phyloP scores from a whole-genome alignment of 139 green algal genomes.

The Micractinium sp. region DNA sequence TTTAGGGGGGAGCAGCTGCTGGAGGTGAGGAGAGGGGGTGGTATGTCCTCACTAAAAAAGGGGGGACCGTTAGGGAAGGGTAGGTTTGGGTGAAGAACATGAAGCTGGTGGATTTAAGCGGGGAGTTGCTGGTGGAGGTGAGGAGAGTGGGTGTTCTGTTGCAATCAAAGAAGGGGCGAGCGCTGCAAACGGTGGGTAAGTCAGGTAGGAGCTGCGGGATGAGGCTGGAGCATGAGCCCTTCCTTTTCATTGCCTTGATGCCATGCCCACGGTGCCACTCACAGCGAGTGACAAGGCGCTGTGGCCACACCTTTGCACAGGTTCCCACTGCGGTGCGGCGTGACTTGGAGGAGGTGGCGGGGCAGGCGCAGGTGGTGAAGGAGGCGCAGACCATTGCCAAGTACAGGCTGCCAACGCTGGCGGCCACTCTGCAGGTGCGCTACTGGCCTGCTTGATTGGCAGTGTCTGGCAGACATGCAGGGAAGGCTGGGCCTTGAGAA shows the following conservation, averaged over 20 bases:
- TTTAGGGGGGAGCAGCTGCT: slow-evolving; percentile 17
- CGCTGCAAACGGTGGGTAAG: too few relatives aligned
- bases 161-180: too few relatives aligned
- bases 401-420: background rate
- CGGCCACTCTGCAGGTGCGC: background rate
- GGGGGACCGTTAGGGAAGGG: too few relatives aligned
- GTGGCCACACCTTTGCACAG: background rate
- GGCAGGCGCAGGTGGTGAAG: slow-evolving; percentile 16
- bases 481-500: too few relatives aligned
- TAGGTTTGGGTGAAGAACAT: too few relatives aligned
- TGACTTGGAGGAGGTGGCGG: background rate
- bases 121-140: too few relatives aligned
- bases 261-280: background rate
- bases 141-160: too few relatives aligned
- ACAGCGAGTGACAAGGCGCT: background rate
- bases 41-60: background rate
- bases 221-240: too few relatives aligned
- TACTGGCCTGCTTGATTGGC: background rate
- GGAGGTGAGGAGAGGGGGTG: background rate
- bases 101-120: too few relatives aligned
- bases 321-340: slow-evolving; percentile 18
- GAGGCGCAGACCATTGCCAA: slow-evolving; percentile 27
- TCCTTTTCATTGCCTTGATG: too few relatives aligned
- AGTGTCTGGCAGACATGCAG: background rate
- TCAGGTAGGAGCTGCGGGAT: too few relatives aligned